phyloP scores from a whole-genome alignment of 1,284 basidiomycete species.

The Violaceomyces palustris region DNA sequence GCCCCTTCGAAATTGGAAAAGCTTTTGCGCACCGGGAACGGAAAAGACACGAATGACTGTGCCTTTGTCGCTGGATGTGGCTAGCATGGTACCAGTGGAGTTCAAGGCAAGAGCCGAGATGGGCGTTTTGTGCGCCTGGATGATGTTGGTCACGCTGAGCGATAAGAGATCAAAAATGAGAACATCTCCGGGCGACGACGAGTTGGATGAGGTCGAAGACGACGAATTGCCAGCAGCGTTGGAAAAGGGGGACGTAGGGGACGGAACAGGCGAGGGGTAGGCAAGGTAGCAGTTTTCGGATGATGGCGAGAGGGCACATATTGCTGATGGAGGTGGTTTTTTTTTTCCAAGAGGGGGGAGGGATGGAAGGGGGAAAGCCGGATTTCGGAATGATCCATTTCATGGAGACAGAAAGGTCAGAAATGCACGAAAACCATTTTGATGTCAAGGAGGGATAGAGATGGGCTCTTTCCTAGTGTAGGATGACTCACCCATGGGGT shows the following conservation, averaged over 20 bases:
- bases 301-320: slow-evolving; percentile 89
- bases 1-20: slow-evolving; percentile 91
- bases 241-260: slow-evolving; percentile 62
- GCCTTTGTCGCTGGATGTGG: slow-evolving; percentile 90
- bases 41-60: slow-evolving; percentile 95
- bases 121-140: slow-evolving; percentile 93
- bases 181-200: slow-evolving; percentile 52
- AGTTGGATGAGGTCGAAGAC: slow-evolving; percentile 46
- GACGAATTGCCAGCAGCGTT: slow-evolving; percentile 42
- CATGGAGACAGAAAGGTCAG: too few species aligned
- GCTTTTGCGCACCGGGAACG: slow-evolving; percentile 81
- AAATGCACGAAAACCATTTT: too few species aligned
- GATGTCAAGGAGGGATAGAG: too few species aligned
- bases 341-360: too few species aligned
- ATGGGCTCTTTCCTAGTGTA: too few species aligned
- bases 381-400: too few species aligned
- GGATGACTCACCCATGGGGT: slow-evolving; percentile 70
- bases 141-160: slow-evolving; percentile 85
- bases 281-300: slow-evolving; percentile 92
- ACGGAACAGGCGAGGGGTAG: slow-evolving; percentile 88
- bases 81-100: slow-evolving; percentile 79
- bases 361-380: too few species aligned
- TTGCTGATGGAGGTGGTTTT: slow-evolving; percentile 63
- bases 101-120: slow-evolving; percentile 84
- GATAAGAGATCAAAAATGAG: slow-evolving; percentile 77